These are phyloP conservation scores for Arthrobotrys megalospora DNA, from an alignment of 2,329 filamentous ascomycete genomes.

Conservation along the genomic window DNA sequence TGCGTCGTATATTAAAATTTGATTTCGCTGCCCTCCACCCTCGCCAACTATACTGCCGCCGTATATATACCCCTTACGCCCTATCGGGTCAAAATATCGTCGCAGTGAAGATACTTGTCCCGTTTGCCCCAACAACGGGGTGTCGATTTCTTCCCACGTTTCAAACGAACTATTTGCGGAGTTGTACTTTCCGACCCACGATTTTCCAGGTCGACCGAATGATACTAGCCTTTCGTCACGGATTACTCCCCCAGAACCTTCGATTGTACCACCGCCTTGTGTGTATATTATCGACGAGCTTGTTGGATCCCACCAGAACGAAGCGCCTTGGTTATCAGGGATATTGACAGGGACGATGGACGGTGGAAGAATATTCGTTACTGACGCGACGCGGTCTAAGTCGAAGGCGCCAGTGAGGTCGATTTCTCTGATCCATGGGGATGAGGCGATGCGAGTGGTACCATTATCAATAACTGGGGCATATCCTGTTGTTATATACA, in stretches of 20 bases:
- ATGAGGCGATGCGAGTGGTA: slow-evolving; percentile 29
- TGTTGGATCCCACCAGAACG: slow-evolving; percentile 38
- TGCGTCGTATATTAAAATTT: slow-evolving; percentile 39
- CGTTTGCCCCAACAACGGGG: slow-evolving; percentile 35
- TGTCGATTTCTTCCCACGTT: slow-evolving; percentile 38
- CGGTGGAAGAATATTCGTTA: slow-evolving; percentile 34
- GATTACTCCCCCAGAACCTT: slow-evolving; percentile 37
- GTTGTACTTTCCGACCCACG: slow-evolving; percentile 36
- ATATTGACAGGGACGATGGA: slow-evolving; percentile 40
- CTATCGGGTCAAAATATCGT: slow-evolving; percentile 22
- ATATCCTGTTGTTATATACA: slow-evolving; percentile 39
- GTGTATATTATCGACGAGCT: slow-evolving; percentile 31
- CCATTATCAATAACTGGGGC: slow-evolving; percentile 42
- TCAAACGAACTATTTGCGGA: slow-evolving; percentile 1
- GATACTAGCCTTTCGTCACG: slow-evolving; percentile 21
- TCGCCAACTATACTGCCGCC: slow-evolving; percentile 24
- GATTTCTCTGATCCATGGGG: slow-evolving; percentile 42
- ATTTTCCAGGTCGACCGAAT: slow-evolving; percentile 32
- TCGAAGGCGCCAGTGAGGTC: slow-evolving; percentile 37
- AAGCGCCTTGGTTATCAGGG: slow-evolving; percentile 40
- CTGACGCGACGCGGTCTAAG: slow-evolving; percentile 30
- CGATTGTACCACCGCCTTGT: slow-evolving; percentile 31
- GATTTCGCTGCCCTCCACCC: slow-evolving; percentile 4
- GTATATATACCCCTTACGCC: slow-evolving; percentile 45
- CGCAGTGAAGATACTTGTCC: slow-evolving; percentile 23